A percentile compares a stretch with the other conserved stretches of the same genome.
phyloP scores from a whole-genome alignment of 2,329 filamentous ascomycete species.

The Phoma sp. region DNA sequence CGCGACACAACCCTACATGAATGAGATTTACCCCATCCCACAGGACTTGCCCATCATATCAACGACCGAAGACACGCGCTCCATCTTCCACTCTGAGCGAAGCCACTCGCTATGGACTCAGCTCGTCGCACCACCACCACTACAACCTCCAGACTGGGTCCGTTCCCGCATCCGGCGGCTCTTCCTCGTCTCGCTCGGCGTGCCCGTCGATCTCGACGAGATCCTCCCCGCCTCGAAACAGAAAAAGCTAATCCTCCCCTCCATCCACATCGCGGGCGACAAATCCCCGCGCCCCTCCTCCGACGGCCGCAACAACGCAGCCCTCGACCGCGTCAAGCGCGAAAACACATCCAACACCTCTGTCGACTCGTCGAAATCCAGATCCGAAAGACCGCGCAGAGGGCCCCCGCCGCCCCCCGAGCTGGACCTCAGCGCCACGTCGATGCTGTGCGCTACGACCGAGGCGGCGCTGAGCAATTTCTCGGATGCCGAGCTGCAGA shows the following conservation, averaged over 20 bases:
- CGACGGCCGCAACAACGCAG: constrained; percentile 46
- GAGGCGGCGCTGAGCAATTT: constrained; percentile 81
- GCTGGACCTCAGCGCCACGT: constrained; percentile 79
- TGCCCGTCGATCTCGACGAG: constrained; percentile 95
- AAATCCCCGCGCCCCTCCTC: constrained; percentile 47
- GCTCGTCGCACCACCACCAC: constrained; percentile 88
- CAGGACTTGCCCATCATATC: constrained; percentile 54
- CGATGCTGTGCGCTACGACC: constrained; percentile 81
- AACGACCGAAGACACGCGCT: constrained; percentile 34
- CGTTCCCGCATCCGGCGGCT: constrained; percentile 92
- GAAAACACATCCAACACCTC: constrained; percentile 49
- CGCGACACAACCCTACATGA: constrained; percentile 70
- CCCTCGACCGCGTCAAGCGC: constrained; percentile 46
- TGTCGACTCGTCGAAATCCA: constrained; percentile 46
- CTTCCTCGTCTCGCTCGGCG: constrained; percentile 93
- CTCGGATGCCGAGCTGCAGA: constrained; percentile 75
- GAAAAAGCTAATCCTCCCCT: constrained; percentile 94
- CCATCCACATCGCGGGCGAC: constrained; percentile 60
- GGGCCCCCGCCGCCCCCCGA: constrained; percentile 74
- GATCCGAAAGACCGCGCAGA: constrained; percentile 53
- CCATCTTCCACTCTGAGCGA: constrained; percentile 74
- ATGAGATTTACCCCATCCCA: constrained; percentile 60
- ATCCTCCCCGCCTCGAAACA: constrained; percentile 97
- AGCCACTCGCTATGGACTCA: constrained; percentile 95
- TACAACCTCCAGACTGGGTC: constrained; percentile 97